A percentile compares a stretch with the other conserved stretches of the same genome.
These are phyloP conservation scores for Lichtheimia hyalospora DNA, from an alignment of 371 early-diverging fungal genomes.

Conservation along the genomic window DNA sequence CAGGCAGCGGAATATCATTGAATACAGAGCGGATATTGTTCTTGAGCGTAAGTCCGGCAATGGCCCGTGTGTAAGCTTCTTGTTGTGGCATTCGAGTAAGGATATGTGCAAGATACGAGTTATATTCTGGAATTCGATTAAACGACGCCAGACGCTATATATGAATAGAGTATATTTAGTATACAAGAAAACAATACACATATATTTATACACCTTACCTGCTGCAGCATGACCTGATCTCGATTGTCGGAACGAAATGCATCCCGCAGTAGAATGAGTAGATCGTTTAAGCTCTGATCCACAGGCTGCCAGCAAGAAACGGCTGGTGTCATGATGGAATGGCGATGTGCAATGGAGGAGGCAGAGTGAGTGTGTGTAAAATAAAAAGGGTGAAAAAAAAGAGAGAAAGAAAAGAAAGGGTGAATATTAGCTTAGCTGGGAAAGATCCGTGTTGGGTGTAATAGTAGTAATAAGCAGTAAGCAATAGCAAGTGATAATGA, in stretches of 20 bases:
- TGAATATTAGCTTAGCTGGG: too few relatives aligned
- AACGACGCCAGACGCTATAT: conserved; percentile 76
- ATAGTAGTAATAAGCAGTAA: too few relatives aligned
- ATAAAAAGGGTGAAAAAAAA: too few relatives aligned
- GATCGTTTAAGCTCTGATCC: conserved; percentile 28
- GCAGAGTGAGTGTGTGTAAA: too few relatives aligned
- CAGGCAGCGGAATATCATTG: conserved; percentile 50
- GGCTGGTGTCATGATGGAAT: too few relatives aligned
- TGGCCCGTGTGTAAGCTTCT: conserved; percentile 62
- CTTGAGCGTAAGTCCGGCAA: conserved; percentile 88
- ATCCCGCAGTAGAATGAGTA: conserved; percentile 33
- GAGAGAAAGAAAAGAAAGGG: too few relatives aligned
- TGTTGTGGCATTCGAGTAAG: conserved; percentile 63
- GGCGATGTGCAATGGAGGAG: too few relatives aligned
- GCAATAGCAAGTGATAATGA: too few relatives aligned
- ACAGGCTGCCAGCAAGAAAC: conserved; percentile 34
- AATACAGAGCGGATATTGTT: conserved; percentile 71
- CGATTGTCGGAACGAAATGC: conserved; percentile 28
- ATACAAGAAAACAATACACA: neutral
- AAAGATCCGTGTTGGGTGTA: too few relatives aligned
- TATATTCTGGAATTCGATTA: conserved; percentile 81
- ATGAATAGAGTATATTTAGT: neutral
- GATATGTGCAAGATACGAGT: conserved; percentile 83
- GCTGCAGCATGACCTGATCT: conserved; percentile 34
- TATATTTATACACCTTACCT: conserved; percentile 15